Evolutionary conservation across 345 rosid species (phyloP).

Genomic region (Pugionium cornutum): DNA sequence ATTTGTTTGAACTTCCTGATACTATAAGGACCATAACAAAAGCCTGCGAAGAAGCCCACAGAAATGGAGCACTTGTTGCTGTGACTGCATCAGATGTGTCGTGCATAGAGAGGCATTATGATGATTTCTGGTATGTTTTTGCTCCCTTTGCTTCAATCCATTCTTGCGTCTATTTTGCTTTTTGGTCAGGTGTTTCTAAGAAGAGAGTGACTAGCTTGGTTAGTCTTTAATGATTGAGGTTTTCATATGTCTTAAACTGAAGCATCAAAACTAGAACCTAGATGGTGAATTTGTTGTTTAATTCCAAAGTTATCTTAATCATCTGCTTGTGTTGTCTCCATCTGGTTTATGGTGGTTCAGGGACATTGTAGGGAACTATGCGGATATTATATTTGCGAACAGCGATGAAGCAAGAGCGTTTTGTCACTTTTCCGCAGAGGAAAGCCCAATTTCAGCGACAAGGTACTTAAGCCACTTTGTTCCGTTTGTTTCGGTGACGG

Average conservation of each 20-base stretch:
- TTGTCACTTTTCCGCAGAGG: constrained; percentile 70
- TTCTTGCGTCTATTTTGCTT: constrained; percentile 2
- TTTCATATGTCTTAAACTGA: neutral
- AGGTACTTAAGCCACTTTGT: constrained; percentile 91
- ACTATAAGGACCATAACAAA: constrained; percentile 73
- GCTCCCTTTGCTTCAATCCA: neutral
- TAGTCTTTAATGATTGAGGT: constrained; percentile 7
- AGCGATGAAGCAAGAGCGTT: constrained; percentile 87
- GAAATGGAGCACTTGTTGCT: constrained; percentile 78
- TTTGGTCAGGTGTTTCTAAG: neutral
- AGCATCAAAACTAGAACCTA: neutral
- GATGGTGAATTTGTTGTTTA: neutral
- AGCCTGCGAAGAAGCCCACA: constrained; percentile 88
- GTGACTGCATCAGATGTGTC: constrained; percentile 92
- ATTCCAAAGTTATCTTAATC: neutral
- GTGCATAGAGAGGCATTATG: constrained; percentile 88
- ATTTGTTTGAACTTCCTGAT: constrained; percentile 90
- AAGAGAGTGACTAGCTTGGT: neutral
- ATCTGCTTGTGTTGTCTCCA: constrained; percentile 2
- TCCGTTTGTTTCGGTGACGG: constrained; percentile 83
- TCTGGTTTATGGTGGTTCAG: constrained; percentile 41
- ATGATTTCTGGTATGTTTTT: constrained; percentile 77
- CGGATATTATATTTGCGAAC: constrained; percentile 78
- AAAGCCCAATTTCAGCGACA: constrained; percentile 73
- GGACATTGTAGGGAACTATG: constrained; percentile 88